These are phyloP conservation scores for Ustilago shanxiensis DNA, from an alignment of 1,284 basidiomycete species.

Conservation along the genomic window DNA sequence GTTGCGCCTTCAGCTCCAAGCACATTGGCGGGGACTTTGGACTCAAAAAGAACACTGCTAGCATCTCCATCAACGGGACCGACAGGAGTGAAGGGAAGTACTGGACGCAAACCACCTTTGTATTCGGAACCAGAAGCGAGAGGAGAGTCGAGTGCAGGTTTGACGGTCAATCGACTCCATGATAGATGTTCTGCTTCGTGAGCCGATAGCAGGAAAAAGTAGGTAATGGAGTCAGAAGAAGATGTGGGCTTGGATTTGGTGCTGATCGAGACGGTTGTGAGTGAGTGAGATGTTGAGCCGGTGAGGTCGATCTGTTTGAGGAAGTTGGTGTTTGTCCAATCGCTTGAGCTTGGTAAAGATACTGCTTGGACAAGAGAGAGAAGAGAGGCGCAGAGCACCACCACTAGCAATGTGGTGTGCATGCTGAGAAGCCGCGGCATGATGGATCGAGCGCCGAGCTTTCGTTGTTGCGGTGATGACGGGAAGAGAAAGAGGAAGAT, in stretches of 20 bases:
- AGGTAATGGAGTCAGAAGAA: constrained; percentile 39
- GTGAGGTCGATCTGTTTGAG: constrained; percentile 57
- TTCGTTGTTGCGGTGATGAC: too few species aligned
- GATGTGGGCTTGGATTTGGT: constrained; percentile 38
- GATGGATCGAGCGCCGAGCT: background rate
- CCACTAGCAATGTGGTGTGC: background rate
- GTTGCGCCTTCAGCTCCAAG: constrained; percentile 10
- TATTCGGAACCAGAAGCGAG: constrained; percentile 13
- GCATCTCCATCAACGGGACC: constrained; percentile 18
- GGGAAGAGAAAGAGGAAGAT: background rate
- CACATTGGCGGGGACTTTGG: constrained; percentile 22
- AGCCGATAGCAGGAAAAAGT: constrained; percentile 40
- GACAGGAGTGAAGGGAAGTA: constrained; percentile 11
- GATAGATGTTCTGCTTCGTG: constrained; percentile 44
- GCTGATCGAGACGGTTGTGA: constrained; percentile 53
- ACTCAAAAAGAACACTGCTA: constrained; percentile 20
- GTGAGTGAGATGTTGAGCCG: constrained; percentile 50
- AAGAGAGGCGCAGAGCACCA: constrained; percentile 10
- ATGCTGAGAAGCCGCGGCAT: constrained; percentile 10
- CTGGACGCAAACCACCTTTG: constrained; percentile 29
- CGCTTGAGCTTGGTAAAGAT: constrained; percentile 18
- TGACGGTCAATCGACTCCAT: constrained; percentile 32
- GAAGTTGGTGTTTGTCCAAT: constrained; percentile 51
- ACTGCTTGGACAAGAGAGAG: constrained; percentile 8
- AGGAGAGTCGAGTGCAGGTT: constrained; percentile 29